phyloP scores from a whole-genome alignment of 306 rosid genomes.

The Styphnolobium japonicum region DNA sequence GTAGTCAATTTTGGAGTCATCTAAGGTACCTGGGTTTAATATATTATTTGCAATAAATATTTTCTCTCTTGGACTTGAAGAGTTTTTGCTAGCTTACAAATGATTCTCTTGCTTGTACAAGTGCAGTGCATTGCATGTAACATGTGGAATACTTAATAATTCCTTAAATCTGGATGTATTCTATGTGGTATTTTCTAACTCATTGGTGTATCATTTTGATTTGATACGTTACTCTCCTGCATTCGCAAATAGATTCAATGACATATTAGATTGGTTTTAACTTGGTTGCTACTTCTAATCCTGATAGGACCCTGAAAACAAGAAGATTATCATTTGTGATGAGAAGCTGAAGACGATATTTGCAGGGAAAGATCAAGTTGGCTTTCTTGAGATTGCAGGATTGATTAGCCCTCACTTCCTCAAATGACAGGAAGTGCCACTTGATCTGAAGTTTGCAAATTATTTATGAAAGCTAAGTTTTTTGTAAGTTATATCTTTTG shows the following conservation, averaged over 20 bases:
- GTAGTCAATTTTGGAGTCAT: not conserved
- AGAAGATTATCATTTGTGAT: constrained; percentile 69
- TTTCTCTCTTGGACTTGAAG: not conserved
- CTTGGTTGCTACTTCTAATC: constrained; percentile 6
- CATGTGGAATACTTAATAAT: not conserved
- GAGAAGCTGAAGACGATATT: constrained; percentile 93
- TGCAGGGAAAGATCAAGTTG: constrained; percentile 67
- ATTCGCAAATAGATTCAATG: not conserved
- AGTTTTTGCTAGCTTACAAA: not conserved
- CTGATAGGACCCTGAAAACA: constrained; percentile 73
- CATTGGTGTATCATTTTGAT: not conserved
- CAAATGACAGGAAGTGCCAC: constrained; percentile 29
- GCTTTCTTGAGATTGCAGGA: constrained; percentile 86
- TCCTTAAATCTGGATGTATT: not conserved
- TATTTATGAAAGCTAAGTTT: constrained; percentile 16
- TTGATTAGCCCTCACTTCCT: constrained; percentile 85
- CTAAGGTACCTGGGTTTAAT: not conserved
- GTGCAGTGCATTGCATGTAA: not conserved
- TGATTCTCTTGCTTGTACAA: not conserved
- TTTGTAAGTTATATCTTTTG: constrained; percentile 37
- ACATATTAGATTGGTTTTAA: constrained; percentile 12
- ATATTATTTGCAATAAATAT: not conserved
- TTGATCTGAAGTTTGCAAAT: not conserved
- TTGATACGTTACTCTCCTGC: not conserved
- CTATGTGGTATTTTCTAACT: not conserved